Base-by-base conservation (phyloP, 768 basidiomycete species). In the Boletus sp. region DNA sequence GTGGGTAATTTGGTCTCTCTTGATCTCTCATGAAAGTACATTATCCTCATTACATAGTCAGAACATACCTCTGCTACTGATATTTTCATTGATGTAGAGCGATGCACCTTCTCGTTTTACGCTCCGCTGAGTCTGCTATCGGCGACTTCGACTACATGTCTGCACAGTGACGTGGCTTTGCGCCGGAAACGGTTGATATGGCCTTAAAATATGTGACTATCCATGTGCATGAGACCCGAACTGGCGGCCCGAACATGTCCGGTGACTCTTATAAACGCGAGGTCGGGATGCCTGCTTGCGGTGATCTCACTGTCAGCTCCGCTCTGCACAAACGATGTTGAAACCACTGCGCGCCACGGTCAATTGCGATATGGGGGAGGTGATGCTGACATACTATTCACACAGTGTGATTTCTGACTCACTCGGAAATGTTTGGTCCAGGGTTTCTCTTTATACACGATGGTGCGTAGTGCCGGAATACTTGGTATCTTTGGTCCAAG, bases 301-400 rank as follows among this genome's bases (percentile, higher is more conserved):
- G n/a, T 29, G n/a, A 40, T 47, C 23, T 32, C 14, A 5, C 27
- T 33, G 11, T 35, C 21, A 23, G 1, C 35, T 34, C 39, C 5
- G 2, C 29, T 32, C 17, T 27, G 39, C 10, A 41, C 14, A 3
- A 48, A 50, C 17, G 7, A 69, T 69, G 66, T 54, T 48, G 23
- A 64, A 50, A 42, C 54, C 59, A 51, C 35, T 71, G 29, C 63
- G 59, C 2, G 79, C 80, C 11, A 77, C 77, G 4, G 75, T 83
- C 7, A 82, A 82, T 51, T 81, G 80, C 47, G 81, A 82, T 62
- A 74, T 83, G 75, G 81, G 81, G 49, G 80, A 82, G 76, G 81
- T 80, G 23, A 54, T 14, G 54, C 21, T 3, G n/a, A 35, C 27
- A 6, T 21, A 34, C 42, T 0, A 14, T 47, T 10, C 17, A 23